phyloP scores from a whole-genome alignment of 1,284 basidiomycete species.

The Violaceomyces palustris region DNA sequence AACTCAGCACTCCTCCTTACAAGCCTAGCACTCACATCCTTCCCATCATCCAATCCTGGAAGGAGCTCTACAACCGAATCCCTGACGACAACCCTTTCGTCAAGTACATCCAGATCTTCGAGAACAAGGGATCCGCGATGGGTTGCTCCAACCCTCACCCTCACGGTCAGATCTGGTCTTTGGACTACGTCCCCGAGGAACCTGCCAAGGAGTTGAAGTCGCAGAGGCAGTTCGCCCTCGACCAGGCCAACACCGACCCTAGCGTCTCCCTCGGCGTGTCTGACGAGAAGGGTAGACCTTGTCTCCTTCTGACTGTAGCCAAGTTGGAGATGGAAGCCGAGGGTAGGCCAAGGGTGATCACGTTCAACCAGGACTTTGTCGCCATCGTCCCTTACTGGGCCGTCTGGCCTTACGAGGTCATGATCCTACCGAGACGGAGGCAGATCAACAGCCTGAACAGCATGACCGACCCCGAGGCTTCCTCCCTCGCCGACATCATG shows the following conservation, averaged over 20 bases:
- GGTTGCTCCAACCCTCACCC: slow-evolving; percentile 94
- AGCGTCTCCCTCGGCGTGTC: slow-evolving; percentile 55
- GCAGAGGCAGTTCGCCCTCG: slow-evolving; percentile 29
- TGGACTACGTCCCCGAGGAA: slow-evolving; percentile 48
- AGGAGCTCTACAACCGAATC: slow-evolving; percentile 42
- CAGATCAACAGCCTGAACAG: slow-evolving; percentile 37
- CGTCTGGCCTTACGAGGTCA: slow-evolving; percentile 85
- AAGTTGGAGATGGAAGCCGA: slow-evolving; percentile 63
- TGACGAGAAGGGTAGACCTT: slow-evolving; percentile 63
- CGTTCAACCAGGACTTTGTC: slow-evolving; percentile 71
- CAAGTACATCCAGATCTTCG: slow-evolving; percentile 53
- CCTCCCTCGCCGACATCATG: slow-evolving; percentile 55
- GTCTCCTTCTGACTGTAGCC: slow-evolving; percentile 79
- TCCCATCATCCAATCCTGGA: slow-evolving; percentile 72
- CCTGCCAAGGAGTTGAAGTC: slow-evolving; percentile 37
- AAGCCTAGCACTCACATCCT: slow-evolving; percentile 61
- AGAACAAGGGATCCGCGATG: slow-evolving; percentile 96
- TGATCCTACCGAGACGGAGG: slow-evolving; percentile 53
- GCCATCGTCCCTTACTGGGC: slow-evolving; percentile 95
- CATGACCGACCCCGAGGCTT: slow-evolving; percentile 25
- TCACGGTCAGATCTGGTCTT: slow-evolving; percentile 85
- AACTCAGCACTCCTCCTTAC: slow-evolving; percentile 58
- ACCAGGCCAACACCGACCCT: slow-evolving; percentile 12
- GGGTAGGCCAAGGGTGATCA: slow-evolving; percentile 63
- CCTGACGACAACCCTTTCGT: slow-evolving; percentile 46